Base-by-base conservation (phyloP, 495 filamentous ascomycete species). In the Podospora anserina region DNA sequence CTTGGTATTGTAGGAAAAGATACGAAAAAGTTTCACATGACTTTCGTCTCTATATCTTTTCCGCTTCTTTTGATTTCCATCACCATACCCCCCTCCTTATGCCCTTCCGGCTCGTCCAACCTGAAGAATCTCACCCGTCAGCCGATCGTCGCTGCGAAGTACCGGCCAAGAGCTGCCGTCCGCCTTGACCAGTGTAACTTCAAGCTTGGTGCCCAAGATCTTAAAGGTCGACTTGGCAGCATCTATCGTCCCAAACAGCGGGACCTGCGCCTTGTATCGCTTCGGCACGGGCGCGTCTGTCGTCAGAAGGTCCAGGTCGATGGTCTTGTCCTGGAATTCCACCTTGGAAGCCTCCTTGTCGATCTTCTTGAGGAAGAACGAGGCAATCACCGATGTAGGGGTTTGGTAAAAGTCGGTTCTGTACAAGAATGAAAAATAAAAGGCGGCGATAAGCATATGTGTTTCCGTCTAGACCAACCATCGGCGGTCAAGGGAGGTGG, bases 321-420 rank as follows among this genome's bases (percentile, higher is more conserved):
- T 76, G 3, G 83, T 77, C 53, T 83, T 82, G 0, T 78, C 57
- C 53, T 81, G 72, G 76, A 98, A 93, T 16, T 84, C 79, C 11
- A 98, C 86, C 67, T 82, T 88, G 53, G 93, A 90, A 5, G 79
- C 85, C 19, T 87, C 85, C 79, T 93, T 95, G 75, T 96, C 88
- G 72, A 99, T 96, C 82, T 97, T 99, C 84, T 98, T 99, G 44
- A 97, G 85, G 81, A 95, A 99, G 66, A 97, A 88, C 19, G 92
- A 95, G 7, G 92, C 92, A 71, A 96, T 97, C 56, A 97, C 91
- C 20, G 90, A 86, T 7, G 86, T 85, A 26, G 89, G 80, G 0
- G 95, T 98, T 81, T 99, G 95, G 81, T 98, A 99, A 82, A 95
- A 99, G 77, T 99, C 95, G 75, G 90, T 88, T 61, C 92, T 93